Evolutionary conservation across 2,329 filamentous ascomycete species (phyloP), one percentile per base, ranked within the genome.

Genomic region (Blumeria graminis): DNA sequence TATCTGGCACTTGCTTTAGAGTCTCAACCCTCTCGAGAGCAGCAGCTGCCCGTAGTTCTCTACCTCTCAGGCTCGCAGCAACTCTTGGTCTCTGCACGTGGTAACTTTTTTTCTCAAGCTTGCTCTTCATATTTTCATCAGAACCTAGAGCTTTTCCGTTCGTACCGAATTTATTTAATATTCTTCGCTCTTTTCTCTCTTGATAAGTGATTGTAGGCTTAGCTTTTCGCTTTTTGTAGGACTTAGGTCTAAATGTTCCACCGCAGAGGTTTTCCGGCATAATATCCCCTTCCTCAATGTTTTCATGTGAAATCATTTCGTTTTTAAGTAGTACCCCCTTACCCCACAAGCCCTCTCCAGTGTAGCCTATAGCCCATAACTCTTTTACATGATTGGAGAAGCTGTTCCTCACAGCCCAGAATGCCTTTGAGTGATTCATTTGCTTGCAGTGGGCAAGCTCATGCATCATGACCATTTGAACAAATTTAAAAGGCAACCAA

Each of bases 381-480:
- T 62, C 72, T 60, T 80, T 77, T 76, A 94, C 80, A 56, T 86
- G 76, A 8, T 73, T 74, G 1, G 84, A 81, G 64, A 84, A 92
- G 45, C 72, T 69, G 67, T 92, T 84, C 51, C 86, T 73, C 16
- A 89, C 82, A 9, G 76, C 76, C 86, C 87, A 94, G 64, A 94
- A 94, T 1, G 77, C 79, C 56, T 77, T 75, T 1, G 80, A 83
- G 66, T 94, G 87, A 67, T 94, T 93, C 88, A 94, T 94, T 66
- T 94, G 82, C 67, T 86, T 84, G 73, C 84, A 89, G 67, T 93
- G 86, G 3, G 86, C 86, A 34, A 93, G 72, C 64, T 73, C 74
- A 66, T 94, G 87, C 78, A 93, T 89, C 87, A 94, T 93, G 61
- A 93, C 86, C 84, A 92, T 90, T 68, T 92, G 85, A 14, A 94